Conservation (phyloP, 495 filamentous ascomycete genomes). For the Penicillium arizonense region DNA sequence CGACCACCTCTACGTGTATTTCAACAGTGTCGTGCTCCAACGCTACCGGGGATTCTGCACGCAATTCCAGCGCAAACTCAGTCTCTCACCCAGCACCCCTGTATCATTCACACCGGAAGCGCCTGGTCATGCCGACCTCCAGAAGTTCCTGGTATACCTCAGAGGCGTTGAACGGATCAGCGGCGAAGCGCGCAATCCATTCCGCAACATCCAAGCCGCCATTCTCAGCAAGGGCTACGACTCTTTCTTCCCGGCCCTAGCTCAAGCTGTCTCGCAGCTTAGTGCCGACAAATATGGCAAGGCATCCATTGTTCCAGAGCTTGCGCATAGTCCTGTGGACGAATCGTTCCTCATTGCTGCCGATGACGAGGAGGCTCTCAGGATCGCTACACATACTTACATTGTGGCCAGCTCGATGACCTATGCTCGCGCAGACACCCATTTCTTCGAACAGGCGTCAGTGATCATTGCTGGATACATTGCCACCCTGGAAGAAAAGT, state of each 20-base stretch:
- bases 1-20: constrained; percentile 86
- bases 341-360: constrained; percentile 38
- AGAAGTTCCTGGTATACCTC: constrained; percentile 38
- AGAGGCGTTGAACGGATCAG: constrained; percentile 36
- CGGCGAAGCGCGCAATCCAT: constrained; percentile 42
- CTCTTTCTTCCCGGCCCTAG: constrained; percentile 35
- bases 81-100: constrained; percentile 30
- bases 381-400: constrained; percentile 49
- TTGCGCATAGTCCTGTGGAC: constrained; percentile 28
- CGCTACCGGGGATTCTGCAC: constrained; percentile 47
- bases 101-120: constrained; percentile 38
- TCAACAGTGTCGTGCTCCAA: constrained; percentile 72
- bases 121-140: constrained; percentile 38
- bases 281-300: constrained; percentile 17
- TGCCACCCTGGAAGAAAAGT: constrained; percentile 65
- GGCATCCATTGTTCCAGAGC: constrained; percentile 31
- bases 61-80: constrained; percentile 44
- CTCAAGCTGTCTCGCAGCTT: constrained; percentile 38
- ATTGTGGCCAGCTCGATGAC: constrained; percentile 40
- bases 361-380: constrained; percentile 39
- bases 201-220: constrained; percentile 48
- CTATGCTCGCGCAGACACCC: constrained; percentile 34
- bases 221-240: constrained; percentile 41
- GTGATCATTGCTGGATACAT: constrained; percentile 71
- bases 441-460: constrained; percentile 32